Evolutionary conservation across 106 monocot species (phyloP).

Genomic region (Dioscorea alata): DNA sequence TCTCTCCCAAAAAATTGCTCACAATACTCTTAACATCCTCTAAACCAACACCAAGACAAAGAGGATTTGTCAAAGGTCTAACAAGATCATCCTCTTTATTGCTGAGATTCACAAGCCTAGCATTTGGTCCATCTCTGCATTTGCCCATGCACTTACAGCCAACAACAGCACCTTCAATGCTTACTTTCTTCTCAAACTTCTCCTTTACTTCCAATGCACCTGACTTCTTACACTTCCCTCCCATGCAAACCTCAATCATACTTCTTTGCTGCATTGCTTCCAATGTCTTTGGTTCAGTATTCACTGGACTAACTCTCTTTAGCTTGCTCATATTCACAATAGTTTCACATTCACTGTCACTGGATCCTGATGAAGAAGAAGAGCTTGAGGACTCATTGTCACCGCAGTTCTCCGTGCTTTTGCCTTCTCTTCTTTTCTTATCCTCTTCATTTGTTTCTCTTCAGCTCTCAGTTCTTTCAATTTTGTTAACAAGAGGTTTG

Average conservation of each 20-base stretch:
- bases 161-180: constrained; percentile 54
- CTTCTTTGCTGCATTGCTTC: not conserved
- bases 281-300: not conserved
- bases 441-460: constrained; percentile 48
- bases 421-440: constrained; percentile 29
- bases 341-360: constrained; percentile 64
- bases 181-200: constrained; percentile 59
- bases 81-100: not conserved
- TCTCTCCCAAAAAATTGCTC: constrained; percentile 39
- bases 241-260: constrained; percentile 92
- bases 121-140: constrained; percentile 83
- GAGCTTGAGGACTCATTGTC: too few species aligned
- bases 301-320: not conserved
- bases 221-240: constrained; percentile 82
- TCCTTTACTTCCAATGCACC: constrained; percentile 51
- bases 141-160: constrained; percentile 99
- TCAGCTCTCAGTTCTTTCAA: constrained; percentile 40
- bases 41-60: constrained; percentile 82
- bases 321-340: constrained; percentile 14
- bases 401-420: not conserved
- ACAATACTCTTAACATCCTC: constrained; percentile 66
- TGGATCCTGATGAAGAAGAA: too few species aligned
- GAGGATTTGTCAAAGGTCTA: constrained; percentile 14
- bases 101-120: constrained; percentile 27
- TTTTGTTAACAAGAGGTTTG: constrained; percentile 35